Evolutionary conservation across 208 protist species (phyloP).

Genomic region (Leptomonas pyrrhocoris): DNA sequence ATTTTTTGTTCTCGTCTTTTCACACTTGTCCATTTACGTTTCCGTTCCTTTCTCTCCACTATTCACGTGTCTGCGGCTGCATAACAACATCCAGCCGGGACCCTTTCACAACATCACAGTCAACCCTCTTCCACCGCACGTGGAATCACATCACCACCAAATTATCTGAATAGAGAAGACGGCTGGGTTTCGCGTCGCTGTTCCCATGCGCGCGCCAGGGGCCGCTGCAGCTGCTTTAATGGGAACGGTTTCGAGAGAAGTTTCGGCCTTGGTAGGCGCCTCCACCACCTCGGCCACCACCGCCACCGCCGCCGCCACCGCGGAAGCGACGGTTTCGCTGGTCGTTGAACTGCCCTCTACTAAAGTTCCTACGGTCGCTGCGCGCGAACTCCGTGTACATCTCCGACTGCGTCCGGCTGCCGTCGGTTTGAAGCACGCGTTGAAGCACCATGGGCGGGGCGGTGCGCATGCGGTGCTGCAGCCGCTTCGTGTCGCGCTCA

Average conservation of each 20-base stretch:
- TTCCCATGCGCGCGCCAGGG: too few species aligned
- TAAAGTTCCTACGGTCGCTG: background rate
- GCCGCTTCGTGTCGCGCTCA: slow-evolving; percentile 82
- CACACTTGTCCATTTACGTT: too few species aligned
- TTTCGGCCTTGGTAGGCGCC: slow-evolving; percentile 21
- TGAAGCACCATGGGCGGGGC: slow-evolving; percentile 83
- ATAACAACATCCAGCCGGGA: too few species aligned
- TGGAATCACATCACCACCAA: too few species aligned
- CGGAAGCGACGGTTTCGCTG: slow-evolving; percentile 11
- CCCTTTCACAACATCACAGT: background rate
- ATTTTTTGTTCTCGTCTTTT: too few species aligned
- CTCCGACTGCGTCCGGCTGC: slow-evolving; percentile 71
- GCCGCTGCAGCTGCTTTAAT: background rate
- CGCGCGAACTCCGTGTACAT: slow-evolving; percentile 64
- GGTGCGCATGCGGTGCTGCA: slow-evolving; percentile 89
- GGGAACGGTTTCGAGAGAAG: slow-evolving; percentile 9
- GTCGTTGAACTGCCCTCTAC: slow-evolving; percentile 8
- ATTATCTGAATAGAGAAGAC: too few species aligned
- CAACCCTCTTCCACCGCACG: background rate
- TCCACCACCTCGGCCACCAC: background rate
- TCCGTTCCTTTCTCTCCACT: too few species aligned
- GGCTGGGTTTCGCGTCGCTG: too few species aligned
- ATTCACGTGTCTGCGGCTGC: too few species aligned
- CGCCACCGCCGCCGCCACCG: slow-evolving; percentile 7
- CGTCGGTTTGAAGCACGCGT: slow-evolving; percentile 75